phyloP scores from a whole-genome alignment of 2,329 filamentous ascomycete genomes.

The Neocucurbitaria cava region DNA sequence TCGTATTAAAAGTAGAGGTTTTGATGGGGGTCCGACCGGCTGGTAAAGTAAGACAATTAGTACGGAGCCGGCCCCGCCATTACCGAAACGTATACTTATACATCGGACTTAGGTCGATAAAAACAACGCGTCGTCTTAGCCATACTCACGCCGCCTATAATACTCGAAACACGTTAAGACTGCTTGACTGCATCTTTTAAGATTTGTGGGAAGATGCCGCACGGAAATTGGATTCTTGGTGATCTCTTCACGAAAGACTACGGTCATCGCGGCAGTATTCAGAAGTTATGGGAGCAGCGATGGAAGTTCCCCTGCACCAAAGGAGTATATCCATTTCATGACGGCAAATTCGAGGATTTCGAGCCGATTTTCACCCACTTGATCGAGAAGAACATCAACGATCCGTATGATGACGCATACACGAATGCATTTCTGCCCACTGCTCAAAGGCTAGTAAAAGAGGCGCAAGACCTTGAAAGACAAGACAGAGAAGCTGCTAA shows the following conservation, averaged over 20 bases:
- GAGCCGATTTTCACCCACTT: constrained; percentile 60
- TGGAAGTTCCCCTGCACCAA: constrained; percentile 45
- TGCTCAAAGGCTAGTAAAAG: constrained; percentile 62
- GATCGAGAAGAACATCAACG: constrained; percentile 64
- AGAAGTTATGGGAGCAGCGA: constrained; percentile 42
- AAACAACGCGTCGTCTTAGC: neutral
- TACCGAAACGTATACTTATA: constrained; percentile 18
- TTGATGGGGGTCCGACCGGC: constrained; percentile 32
- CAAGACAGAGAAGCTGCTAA: constrained; percentile 60
- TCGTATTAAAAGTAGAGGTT: neutral
- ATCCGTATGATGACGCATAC: constrained; percentile 69
- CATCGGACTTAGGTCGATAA: neutral
- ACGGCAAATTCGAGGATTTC: constrained; percentile 72
- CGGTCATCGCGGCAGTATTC: constrained; percentile 42
- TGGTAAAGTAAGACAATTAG: constrained; percentile 6
- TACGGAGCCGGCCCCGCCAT: constrained; percentile 32
- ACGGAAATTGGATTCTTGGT: constrained; percentile 44
- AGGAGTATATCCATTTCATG: constrained; percentile 75
- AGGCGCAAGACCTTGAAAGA: constrained; percentile 48
- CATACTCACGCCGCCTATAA: neutral
- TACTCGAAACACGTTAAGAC: neutral
- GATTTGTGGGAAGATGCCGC: constrained; percentile 21
- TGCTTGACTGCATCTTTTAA: neutral
- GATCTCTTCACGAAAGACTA: constrained; percentile 48
- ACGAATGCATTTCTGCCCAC: constrained; percentile 67